Base-by-base conservation (phyloP, 768 basidiomycete genomes). In the Artomyces pyxidatus region DNA sequence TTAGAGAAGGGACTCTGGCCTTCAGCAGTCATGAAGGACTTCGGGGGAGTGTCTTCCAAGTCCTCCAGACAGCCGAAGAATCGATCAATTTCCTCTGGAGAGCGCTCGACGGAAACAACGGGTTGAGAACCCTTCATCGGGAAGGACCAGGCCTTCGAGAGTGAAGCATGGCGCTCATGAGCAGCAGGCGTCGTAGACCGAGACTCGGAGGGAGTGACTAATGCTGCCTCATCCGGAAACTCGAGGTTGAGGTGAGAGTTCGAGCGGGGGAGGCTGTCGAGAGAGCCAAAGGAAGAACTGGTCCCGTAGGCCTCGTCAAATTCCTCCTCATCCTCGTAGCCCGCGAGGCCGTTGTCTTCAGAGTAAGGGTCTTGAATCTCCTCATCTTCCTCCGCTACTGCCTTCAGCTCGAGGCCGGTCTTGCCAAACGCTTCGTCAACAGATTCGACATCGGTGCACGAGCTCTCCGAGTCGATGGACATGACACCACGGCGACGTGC, bases 111-210 rank as follows among this genome's bases (percentile, higher is more conserved):
- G 3, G 37, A 37, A 2, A 52, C 42, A 2, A 51, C 53, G 30
- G 59, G 53, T 11, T 56, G 53, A 4, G 38, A 19, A 50, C 52
- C 23, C 37, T 49, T 57, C 46, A 45, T 17, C 32, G 58, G 58
- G 63, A 88, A 88, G 0, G 81, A 80, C 85, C 85, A 88, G 0
- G 71, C 71, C 65, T 77, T 80, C n/a, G 78, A 77, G 21, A 86
- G 70, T 2, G 80, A 80, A 14, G 66, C 65, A 21, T 50, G 61
- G 14, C 65, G 54, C 9, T 49, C 51, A 47, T 74, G 74, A 6
- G 48, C 38, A 42, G 54, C 52, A 42, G 59, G 47, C 12, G 54
- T 46, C 1, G 53, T 49, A 25, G 59, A 39, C 26, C 47, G 57
- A 14, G 60, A 51, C 2, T 66, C 61, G 3, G 64, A 68, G 47